phyloP scores from a whole-genome alignment of 768 basidiomycete genomes.

The Rossbeevera mucosa region DNA sequence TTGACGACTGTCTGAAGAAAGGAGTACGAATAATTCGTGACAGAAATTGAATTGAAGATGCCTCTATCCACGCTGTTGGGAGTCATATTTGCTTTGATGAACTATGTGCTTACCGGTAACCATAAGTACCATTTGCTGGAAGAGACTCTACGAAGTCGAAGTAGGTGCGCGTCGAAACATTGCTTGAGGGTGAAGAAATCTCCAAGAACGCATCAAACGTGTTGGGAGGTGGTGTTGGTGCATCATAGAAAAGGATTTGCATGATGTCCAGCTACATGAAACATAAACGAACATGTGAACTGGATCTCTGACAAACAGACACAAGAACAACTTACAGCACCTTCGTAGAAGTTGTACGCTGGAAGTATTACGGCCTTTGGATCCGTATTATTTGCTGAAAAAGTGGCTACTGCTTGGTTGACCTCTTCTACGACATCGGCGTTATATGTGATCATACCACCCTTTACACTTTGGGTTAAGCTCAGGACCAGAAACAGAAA shows the following conservation, averaged over 20 bases:
- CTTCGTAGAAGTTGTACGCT: background rate
- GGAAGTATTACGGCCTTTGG: slow-evolving; percentile 5
- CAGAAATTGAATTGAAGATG: slow-evolving; percentile 2
- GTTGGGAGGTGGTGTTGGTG: background rate
- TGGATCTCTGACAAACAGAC: background rate
- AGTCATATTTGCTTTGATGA: background rate
- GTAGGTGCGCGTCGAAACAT: slow-evolving; percentile 6
- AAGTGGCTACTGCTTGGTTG: slow-evolving; percentile 9
- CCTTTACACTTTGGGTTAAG: slow-evolving; percentile 29
- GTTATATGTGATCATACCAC: slow-evolving; percentile 39
- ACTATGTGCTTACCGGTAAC: background rate
- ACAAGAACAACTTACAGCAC: background rate
- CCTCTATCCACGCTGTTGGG: background rate
- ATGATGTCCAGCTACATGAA: background rate
- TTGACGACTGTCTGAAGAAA: slow-evolving; percentile 16
- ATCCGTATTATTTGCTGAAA: slow-evolving; percentile 8
- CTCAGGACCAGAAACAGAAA: background rate
- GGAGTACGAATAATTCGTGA: background rate
- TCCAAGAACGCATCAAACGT: background rate
- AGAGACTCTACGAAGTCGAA: slow-evolving; percentile 5
- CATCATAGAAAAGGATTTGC: background rate
- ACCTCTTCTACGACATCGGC: background rate
- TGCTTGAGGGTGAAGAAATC: background rate
- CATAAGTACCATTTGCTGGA: background rate
- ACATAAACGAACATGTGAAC: background rate